Conservation (phyloP, 2,329 filamentous ascomycete species). For the Ophiostoma pallidulum region DNA sequence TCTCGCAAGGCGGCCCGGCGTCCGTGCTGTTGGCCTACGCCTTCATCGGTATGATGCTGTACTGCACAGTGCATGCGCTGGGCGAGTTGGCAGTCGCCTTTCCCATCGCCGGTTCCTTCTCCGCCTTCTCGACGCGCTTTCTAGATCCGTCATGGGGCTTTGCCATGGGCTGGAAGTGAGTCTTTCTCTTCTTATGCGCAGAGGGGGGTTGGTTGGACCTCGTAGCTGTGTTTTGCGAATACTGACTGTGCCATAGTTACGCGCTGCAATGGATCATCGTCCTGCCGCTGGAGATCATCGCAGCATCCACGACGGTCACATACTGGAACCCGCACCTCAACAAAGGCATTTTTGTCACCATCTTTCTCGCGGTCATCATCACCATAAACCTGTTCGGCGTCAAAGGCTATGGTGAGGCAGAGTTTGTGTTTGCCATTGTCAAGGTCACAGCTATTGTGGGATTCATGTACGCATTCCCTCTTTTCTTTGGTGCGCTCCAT, state of each 20-base stretch:
- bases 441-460: conserved; percentile 81
- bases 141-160: conserved; percentile 92
- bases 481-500: conserved; percentile 1
- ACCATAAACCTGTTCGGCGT: conserved; percentile 82
- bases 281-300: conserved; percentile 76
- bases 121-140: conserved; percentile 84
- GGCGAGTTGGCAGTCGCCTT: conserved; percentile 88
- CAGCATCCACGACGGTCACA: conserved; percentile 72
- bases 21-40: conserved; percentile 68
- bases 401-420: conserved; percentile 80
- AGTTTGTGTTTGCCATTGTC: conserved; percentile 78
- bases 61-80: conserved; percentile 82
- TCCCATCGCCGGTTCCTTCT: conserved; percentile 85
- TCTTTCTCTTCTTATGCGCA: conserved; percentile 14
- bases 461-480: conserved; percentile 58
- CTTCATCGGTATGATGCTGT: conserved; percentile 79
- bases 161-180: conserved; percentile 87
- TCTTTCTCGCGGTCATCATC: conserved; percentile 71
- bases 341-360: conserved; percentile 67
- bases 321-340: conserved; percentile 63
- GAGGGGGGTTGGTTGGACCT: no score
- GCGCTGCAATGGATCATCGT: conserved; percentile 81
- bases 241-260: conserved; percentile 44
- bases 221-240: conserved; percentile 1
- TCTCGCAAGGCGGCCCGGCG: conserved; percentile 66